Base-by-base conservation (phyloP, 306 rosid species). In the Prunus armeniaca region DNA sequence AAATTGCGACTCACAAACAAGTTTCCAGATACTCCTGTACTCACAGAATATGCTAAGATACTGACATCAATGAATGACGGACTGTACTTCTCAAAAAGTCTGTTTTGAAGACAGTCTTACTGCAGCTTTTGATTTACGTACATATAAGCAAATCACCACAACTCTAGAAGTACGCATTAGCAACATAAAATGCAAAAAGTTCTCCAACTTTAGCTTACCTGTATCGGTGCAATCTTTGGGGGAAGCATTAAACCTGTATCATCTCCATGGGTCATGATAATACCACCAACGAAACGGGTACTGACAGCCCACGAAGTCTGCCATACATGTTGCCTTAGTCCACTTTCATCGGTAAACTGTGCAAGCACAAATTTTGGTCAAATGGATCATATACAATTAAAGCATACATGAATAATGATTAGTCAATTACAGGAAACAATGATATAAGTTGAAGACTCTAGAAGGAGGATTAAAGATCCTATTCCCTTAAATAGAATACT, bases 271-370 rank as follows among this genome's bases (percentile, higher is more conserved):
- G 96, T 87, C 98, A 95, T 95, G 75, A 95, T 92, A 76, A 95
- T 95, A 72, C 98, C 98, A 69, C 98, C 97, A 84, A 95, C 86
- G 83, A 95, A 95, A 47, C 98, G 98, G 3, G 98, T 95, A 83
- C 97, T 95, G 15, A 95, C 80, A n/a, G 97, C 97, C 98, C 98
- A 92, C 24, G 98, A 95, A 62, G 97, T 95, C 84, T 95, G 97
- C 98, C 97, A 95, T 71, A 95, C 89, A 83, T 89, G 78, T 76
- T 89, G 91, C 80, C 97, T 88, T 64, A 85, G 85, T 77, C 97
- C 97, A 82, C 73, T 87, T 86, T 92, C 98, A 87, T 92, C 97
- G 73, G 93, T 79, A 85, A 92, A 95, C 98, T 95, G 86, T 83
- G 82, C 58, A 83, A 86, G 79, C 71, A 82, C 79, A 72, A 67